Conservation (phyloP, 2,329 filamentous ascomycete species). For the Lithohypha guttulata region DNA sequence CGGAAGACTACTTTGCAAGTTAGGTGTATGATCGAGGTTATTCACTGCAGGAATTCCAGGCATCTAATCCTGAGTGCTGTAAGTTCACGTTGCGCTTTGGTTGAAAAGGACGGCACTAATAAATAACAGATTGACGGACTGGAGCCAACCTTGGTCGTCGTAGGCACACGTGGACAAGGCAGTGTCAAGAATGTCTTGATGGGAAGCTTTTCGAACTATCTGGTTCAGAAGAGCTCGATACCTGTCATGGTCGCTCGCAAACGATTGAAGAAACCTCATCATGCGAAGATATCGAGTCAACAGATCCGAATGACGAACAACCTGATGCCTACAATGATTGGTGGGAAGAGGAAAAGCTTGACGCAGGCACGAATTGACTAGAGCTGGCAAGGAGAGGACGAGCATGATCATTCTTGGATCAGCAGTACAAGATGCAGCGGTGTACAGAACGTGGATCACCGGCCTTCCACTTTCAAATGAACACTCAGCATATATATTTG, state of each 20-base stretch:
- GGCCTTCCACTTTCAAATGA: no score
- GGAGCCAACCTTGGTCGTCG: constrained; percentile 81
- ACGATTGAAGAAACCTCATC: constrained; percentile 59
- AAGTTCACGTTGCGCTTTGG: constrained; percentile 26
- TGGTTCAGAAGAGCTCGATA: constrained; percentile 91
- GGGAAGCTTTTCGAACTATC: constrained; percentile 93
- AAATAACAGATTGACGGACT: constrained; percentile 67
- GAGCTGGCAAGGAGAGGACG: no score
- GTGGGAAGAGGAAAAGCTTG: constrained; percentile 18
- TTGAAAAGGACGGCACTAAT: background rate
- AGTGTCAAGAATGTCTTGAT: constrained; percentile 89
- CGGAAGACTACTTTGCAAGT: constrained; percentile 89
- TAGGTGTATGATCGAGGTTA: constrained; percentile 84
- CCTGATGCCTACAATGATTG: constrained; percentile 30
- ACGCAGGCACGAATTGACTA: constrained; percentile 21
- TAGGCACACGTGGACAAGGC: constrained; percentile 82
- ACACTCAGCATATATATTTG: no score
- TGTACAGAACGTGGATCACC: no score
- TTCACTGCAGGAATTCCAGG: constrained; percentile 96
- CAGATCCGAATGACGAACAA: constrained; percentile 71
- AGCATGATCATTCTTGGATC: no score
- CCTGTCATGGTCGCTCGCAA: constrained; percentile 97
- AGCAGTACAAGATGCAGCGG: no score
- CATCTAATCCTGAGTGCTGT: constrained; percentile 90
- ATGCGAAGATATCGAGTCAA: constrained; percentile 54